These are phyloP conservation scores for Aspergillus hancockii DNA, from an alignment of 495 filamentous ascomycete genomes.

Conservation along the genomic window DNA sequence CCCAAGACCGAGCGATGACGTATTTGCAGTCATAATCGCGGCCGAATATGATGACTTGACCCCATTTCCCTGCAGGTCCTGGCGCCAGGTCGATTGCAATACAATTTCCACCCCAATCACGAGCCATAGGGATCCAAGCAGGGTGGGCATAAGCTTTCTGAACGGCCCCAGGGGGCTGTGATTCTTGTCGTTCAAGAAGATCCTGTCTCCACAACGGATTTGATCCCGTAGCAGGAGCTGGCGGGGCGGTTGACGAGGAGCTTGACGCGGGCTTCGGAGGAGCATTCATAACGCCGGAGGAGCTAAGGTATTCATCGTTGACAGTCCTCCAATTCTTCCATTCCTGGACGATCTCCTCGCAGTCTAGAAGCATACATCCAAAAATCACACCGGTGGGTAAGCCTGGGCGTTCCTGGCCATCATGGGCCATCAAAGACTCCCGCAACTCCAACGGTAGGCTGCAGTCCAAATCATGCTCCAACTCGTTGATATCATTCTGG, in stretches of 20 bases:
- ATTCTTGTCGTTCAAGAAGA: slow-evolving; percentile 81
- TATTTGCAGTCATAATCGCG: slow-evolving; percentile 99
- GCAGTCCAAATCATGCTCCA: slow-evolving; percentile 95
- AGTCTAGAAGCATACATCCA: slow-evolving; percentile 92
- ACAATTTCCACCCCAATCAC: slow-evolving; percentile 98
- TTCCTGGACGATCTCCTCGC: slow-evolving; percentile 97
- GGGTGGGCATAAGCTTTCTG: slow-evolving; percentile 94
- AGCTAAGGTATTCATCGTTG: slow-evolving; percentile 79
- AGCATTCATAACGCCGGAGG: slow-evolving; percentile 52
- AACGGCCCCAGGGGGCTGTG: slow-evolving; percentile 79
- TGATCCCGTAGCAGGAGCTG: slow-evolving; percentile 37
- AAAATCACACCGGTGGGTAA: slow-evolving; percentile 91
- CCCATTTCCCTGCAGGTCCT: slow-evolving; percentile 88
- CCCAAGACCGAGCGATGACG: slow-evolving; percentile 92
- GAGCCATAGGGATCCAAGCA: slow-evolving; percentile 92
- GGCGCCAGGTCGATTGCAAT: slow-evolving; percentile 92
- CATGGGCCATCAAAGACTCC: slow-evolving; percentile 86
- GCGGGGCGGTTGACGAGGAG: slow-evolving; percentile 56
- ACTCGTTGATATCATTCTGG: slow-evolving; percentile 91
- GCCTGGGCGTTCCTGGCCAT: slow-evolving; percentile 94
- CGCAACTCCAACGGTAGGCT: slow-evolving; percentile 91
- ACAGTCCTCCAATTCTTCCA: slow-evolving; percentile 96
- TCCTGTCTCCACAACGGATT: slow-evolving; percentile 81
- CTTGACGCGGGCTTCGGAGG: slow-evolving; percentile 70
- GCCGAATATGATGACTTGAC: slow-evolving; percentile 94